Conservation (phyloP, 306 rosid genomes). For the Begonia masoniana region DNA sequence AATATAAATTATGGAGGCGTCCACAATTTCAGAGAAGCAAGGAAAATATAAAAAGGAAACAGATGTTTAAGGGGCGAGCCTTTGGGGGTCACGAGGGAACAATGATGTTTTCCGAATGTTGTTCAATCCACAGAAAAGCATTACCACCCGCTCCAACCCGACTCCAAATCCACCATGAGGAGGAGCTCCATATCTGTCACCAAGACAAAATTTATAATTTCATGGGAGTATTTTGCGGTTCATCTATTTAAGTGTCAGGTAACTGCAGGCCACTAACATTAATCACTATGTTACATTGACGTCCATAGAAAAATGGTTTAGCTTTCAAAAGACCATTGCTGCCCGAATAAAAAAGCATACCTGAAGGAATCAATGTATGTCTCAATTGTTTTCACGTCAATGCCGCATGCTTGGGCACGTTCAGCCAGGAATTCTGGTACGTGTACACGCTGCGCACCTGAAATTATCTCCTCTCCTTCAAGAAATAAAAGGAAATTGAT, state of each 20-base stretch:
- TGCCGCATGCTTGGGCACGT: slow-evolving; percentile 72
- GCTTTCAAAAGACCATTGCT: too few relatives aligned
- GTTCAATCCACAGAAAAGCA: slow-evolving; percentile 80
- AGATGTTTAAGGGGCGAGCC: slow-evolving; percentile 33
- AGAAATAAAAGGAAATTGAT: too few relatives aligned
- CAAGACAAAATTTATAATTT: background rate
- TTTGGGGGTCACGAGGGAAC: slow-evolving; percentile 79
- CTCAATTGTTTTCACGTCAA: slow-evolving; percentile 61
- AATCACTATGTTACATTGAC: too few relatives aligned
- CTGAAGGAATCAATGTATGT: slow-evolving; percentile 83
- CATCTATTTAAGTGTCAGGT: too few relatives aligned
- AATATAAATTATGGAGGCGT: too few relatives aligned
- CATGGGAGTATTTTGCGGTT: too few relatives aligned
- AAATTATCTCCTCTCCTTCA: slow-evolving; percentile 91
- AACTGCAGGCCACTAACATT: too few relatives aligned
- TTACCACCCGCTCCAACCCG: slow-evolving; percentile 90
- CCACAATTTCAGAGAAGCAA: too few relatives aligned
- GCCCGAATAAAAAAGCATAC: slow-evolving; percentile 15
- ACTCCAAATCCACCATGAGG: slow-evolving; percentile 95
- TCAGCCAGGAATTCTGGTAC: slow-evolving; percentile 52
- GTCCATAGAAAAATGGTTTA: too few relatives aligned
- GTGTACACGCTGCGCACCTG: slow-evolving; percentile 92
- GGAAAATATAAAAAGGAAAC: too few relatives aligned
- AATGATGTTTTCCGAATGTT: slow-evolving; percentile 79
- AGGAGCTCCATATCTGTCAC: slow-evolving; percentile 77